Conservation (phyloP, 2,329 filamentous ascomycete genomes). For the Fusarium beomiforme region DNA sequence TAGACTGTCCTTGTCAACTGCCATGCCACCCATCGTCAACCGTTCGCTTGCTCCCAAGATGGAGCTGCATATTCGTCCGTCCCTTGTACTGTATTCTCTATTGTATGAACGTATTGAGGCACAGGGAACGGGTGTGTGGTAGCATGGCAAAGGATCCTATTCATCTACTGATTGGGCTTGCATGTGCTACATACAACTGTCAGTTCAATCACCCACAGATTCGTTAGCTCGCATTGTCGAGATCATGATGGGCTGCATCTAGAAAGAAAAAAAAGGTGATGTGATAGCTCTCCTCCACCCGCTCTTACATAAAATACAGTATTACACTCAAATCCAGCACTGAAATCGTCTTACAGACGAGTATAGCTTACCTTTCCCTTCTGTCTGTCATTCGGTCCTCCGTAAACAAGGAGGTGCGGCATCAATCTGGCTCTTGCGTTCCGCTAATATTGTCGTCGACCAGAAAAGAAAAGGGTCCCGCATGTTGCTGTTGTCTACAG, state of each 20-base stretch:
- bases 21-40: neutral
- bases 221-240: constrained; percentile 2
- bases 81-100: constrained; percentile 9
- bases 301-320: constrained; percentile 24
- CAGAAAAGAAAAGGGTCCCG: neutral
- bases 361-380: constrained; percentile 14
- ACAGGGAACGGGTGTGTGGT: constrained; percentile 11
- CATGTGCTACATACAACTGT: constrained; percentile 30
- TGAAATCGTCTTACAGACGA: constrained; percentile 1
- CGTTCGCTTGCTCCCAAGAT: constrained; percentile 27
- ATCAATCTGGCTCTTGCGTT: constrained; percentile 12
- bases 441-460: constrained; percentile 5
- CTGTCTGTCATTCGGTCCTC: neutral
- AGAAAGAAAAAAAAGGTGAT: neutral
- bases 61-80: constrained; percentile 30
- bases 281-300: constrained; percentile 4
- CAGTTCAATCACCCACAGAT: constrained; percentile 19
- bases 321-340: constrained; percentile 14
- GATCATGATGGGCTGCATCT: constrained; percentile 11
- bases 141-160: constrained; percentile 20
- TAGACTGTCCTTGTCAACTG: no score
- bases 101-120: neutral
- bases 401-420: constrained; percentile 12
- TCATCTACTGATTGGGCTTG: neutral
- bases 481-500: constrained; percentile 6